These are phyloP conservation scores for Drechslerella stenobrocha DNA, from an alignment of 2,329 filamentous ascomycete species.

Conservation along the genomic window DNA sequence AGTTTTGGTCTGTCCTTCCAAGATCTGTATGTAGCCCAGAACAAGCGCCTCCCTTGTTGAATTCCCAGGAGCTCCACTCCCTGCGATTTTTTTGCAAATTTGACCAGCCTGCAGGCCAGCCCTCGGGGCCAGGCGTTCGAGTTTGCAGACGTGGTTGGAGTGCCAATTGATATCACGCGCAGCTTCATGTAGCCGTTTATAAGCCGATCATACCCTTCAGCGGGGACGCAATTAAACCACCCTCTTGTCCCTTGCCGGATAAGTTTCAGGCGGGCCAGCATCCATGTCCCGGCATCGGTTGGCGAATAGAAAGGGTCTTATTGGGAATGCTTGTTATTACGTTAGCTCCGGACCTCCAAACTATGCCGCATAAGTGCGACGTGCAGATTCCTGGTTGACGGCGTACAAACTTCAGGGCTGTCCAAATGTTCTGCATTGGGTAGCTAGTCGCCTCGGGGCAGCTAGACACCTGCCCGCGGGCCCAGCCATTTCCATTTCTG, in stretches of 20 bases:
- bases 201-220: too few relatives aligned
- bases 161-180: neutral
- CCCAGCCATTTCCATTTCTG: conserved; percentile 45
- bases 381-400: conserved; percentile 45
- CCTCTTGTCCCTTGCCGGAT: conserved; percentile 19
- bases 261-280: conserved; percentile 47
- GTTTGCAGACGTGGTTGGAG: neutral
- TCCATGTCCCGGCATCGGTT: conserved; percentile 37
- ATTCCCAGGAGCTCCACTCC: neutral
- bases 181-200: neutral
- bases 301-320: conserved; percentile 24
- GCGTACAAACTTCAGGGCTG: conserved; percentile 19
- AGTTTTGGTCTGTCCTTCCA: too few relatives aligned
- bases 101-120: too few relatives aligned
- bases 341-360: conserved; percentile 18
- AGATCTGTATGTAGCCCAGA: conserved; percentile 9
- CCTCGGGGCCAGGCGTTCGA: too few relatives aligned
- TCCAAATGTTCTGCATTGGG: conserved; percentile 48
- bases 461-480: neutral
- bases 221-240: neutral
- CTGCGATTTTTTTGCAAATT: too few relatives aligned
- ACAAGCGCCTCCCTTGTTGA: too few relatives aligned
- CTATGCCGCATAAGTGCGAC: conserved; percentile 35
- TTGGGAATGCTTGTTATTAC: conserved; percentile 45
- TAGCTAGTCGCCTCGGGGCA: conserved; percentile 7